Conservation (phyloP, 768 basidiomycete genomes). For the Cytidiella melzeri region DNA sequence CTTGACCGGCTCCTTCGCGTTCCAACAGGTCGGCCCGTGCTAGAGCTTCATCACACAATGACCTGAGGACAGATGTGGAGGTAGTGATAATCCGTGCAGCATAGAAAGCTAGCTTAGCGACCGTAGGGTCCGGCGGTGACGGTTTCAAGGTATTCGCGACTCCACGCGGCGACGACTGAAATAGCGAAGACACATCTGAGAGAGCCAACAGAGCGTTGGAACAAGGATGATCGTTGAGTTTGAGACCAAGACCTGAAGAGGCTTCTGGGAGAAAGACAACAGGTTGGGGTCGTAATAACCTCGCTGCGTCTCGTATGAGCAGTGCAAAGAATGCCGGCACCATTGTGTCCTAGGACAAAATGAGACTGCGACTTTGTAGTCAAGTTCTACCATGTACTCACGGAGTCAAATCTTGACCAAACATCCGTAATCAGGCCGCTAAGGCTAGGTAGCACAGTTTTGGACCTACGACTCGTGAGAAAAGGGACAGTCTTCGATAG, state of each 20-base stretch:
- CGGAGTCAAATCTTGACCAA: slow-evolving; percentile 59
- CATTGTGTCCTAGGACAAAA: slow-evolving; percentile 24
- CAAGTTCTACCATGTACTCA: slow-evolving; percentile 25
- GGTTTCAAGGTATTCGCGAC: slow-evolving; percentile 10
- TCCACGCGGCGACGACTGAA: slow-evolving; percentile 16
- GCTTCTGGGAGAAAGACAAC: slow-evolving; percentile 19
- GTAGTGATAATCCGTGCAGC: slow-evolving; percentile 51
- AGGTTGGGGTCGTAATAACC: slow-evolving; percentile 43
- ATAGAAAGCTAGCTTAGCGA: slow-evolving; percentile 66
- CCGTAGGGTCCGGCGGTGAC: slow-evolving; percentile 26
- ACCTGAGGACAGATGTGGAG: slow-evolving; percentile 36
- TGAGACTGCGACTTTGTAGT: neutral
- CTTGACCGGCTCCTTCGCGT: slow-evolving; percentile 18
- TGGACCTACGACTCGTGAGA: slow-evolving; percentile 53
- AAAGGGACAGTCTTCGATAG: slow-evolving; percentile 59
- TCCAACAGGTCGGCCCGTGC: slow-evolving; percentile 24
- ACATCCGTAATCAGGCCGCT: slow-evolving; percentile 51
- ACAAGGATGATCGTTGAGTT: slow-evolving; percentile 32
- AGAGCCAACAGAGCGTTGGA: slow-evolving; percentile 39
- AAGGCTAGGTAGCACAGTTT: slow-evolving; percentile 43
- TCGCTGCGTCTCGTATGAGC: slow-evolving; percentile 50
- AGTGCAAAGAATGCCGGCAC: slow-evolving; percentile 40
- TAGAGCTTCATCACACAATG: slow-evolving; percentile 37
- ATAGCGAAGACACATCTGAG: slow-evolving; percentile 48
- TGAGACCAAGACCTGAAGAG: slow-evolving; percentile 9